phyloP scores from a whole-genome alignment of 441 rosid genomes.

The Flueggea neowawraea region DNA sequence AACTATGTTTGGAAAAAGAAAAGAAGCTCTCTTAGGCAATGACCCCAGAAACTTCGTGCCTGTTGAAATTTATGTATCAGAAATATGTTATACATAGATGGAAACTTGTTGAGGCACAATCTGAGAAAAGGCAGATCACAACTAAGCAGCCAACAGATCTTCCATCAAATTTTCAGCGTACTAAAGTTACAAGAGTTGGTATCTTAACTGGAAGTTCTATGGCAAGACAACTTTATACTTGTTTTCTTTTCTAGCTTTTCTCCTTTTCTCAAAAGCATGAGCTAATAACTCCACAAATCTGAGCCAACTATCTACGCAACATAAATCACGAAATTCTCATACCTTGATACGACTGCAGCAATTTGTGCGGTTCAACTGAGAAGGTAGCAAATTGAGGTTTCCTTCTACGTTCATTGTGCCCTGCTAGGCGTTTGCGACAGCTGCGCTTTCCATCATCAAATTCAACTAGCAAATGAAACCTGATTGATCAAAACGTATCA shows the following conservation, averaged over 20 bases:
- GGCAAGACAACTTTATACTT: no score
- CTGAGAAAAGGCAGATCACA: not conserved
- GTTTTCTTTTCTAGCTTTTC: no score
- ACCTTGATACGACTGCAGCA: constrained; percentile 50
- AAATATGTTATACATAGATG: not conserved
- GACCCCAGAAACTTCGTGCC: constrained; percentile 35
- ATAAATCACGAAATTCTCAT: constrained; percentile 8
- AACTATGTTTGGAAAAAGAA: constrained; percentile 29
- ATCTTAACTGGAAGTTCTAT: no score
- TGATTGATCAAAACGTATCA: constrained; percentile 21
- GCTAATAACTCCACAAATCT: not conserved
- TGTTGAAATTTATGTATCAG: constrained; percentile 16
- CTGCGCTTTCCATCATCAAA: constrained; percentile 91
- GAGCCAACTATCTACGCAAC: not conserved
- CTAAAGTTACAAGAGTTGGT: no score
- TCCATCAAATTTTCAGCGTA: no score
- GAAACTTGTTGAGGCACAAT: not conserved
- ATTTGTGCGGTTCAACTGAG: constrained; percentile 38
- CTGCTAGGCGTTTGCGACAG: constrained; percentile 87
- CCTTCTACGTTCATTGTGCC: constrained; percentile 85
- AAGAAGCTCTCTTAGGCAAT: constrained; percentile 30
- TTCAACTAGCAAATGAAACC: constrained; percentile 89
- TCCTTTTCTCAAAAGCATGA: not conserved
- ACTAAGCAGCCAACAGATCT: not conserved
- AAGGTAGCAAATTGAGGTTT: constrained; percentile 53